Base-by-base conservation (phyloP, 139 green algal species). In the Ettlia oleoabundans region DNA sequence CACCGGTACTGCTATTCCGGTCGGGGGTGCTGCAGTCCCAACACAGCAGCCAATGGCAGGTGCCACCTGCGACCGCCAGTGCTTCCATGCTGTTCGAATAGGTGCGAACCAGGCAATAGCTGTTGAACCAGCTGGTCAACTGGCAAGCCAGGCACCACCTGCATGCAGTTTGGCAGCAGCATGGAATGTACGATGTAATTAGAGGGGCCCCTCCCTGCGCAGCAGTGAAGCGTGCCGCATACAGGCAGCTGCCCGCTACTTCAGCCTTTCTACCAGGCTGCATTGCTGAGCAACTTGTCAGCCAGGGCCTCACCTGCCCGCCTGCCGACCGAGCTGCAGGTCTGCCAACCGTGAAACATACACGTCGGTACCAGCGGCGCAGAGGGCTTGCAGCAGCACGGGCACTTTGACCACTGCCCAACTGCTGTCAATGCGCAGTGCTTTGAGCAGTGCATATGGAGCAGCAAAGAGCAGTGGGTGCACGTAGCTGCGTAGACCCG, bases 71-170 rank as follows among this genome's bases (percentile, higher is more conserved):
- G 1, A 72, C 84, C 1, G 88, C 51, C 1, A 64, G 18, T 9
- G 92, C 84, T 78, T 96, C 92, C 13, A 92, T 41, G 71, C 71
- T 91, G 82, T 87, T 95, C n/a, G 86, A 91, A 53, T 93, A 93
- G 6, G 92, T 93, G 53, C 92, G 83, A 8, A 84, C 62, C n/a
- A 87, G 76, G 76, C 85, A 93, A 76, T 93, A 96, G 73, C 84
- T 85, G 63, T 89, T 92, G 84, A 96, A 96, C 92, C 93, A 96
- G 65, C 37, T 91, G 26, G 61, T 37, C n/a, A 93, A 71, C 72
- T 93, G 89, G 65, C 86, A 91, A 9, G 74, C 51, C 51, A 90
- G 72, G 26, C 83, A n/a, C 84, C 80, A 93, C 47, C 89, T 92
- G 88, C 58, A 83, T 4, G 4, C 19, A 52, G 58, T 35, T 47